These are phyloP conservation scores for Aspergillus phoenicis DNA, from an alignment of 2,329 filamentous ascomycete species.

Conservation along the genomic window DNA sequence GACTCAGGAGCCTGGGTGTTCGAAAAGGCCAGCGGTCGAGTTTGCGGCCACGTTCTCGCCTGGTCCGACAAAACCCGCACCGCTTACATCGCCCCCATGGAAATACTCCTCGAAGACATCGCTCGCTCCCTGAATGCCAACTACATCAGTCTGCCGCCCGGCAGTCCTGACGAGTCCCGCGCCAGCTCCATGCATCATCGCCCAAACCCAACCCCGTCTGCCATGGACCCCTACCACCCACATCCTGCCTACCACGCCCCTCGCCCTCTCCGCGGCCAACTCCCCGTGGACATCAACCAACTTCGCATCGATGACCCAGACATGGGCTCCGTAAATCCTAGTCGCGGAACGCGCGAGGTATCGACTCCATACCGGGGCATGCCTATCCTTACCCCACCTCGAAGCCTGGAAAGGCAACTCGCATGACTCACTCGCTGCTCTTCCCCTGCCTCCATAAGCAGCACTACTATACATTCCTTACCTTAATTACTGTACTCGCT, in stretches of 20 bases:
- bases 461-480: neutral
- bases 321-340: slow-evolving; percentile 23
- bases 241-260: slow-evolving; percentile 26
- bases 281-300: slow-evolving; percentile 32
- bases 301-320: slow-evolving; percentile 26
- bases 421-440: slow-evolving; percentile 15
- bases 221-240: slow-evolving; percentile 20
- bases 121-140: slow-evolving; percentile 72
- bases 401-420: slow-evolving; percentile 43
- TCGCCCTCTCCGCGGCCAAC: slow-evolving; percentile 27
- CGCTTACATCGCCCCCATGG: slow-evolving; percentile 95
- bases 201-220: slow-evolving; percentile 5
- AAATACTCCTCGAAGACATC: slow-evolving; percentile 83
- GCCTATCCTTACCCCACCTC: slow-evolving; percentile 33
- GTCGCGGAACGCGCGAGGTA: slow-evolving; percentile 25
- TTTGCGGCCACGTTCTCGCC: slow-evolving; percentile 88
- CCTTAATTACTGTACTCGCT: neutral
- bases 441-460: no score
- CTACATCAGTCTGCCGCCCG: slow-evolving; percentile 68
- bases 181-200: slow-evolving; percentile 26
- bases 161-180: slow-evolving; percentile 33
- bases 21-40: slow-evolving; percentile 72
- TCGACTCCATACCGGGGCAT: slow-evolving; percentile 30
- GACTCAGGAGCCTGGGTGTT: slow-evolving; percentile 95
- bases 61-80: slow-evolving; percentile 79